Evolutionary conservation across 116 monocot genomes (phyloP), one percentile per base, ranked within the genome.

Genomic region (Cymodocea nodosa): DNA sequence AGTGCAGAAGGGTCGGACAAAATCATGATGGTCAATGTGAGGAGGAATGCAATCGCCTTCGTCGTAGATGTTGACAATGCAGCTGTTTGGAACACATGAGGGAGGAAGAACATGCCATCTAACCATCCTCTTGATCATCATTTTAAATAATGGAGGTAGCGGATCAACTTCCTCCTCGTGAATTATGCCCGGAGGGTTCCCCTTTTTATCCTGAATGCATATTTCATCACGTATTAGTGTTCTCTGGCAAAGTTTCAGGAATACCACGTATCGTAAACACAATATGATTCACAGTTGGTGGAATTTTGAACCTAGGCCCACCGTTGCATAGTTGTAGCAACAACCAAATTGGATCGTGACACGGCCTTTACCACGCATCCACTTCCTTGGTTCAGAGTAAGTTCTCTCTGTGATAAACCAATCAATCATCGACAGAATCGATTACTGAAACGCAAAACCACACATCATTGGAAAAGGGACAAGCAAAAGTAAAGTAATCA

Each of bases 321-420:
- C 86, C 73, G 36, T 35, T 19, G 92, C 80, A 73, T 85, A 82
- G 62, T 88, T 98, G 65, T 89, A 92, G 57, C 89, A 86, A 59
- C 98, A 98, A 48, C 98, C 89, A 63, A 92, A 98, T 63, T 98
- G 98, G 23, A 98, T 75, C 16, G 98, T 92, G 18, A 82, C 71
- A 4, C 86, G 79, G 23, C 84, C 92, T 79, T 92, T 84, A 20
- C 82, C 89, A 15, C 72, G 69, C 92, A 89, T 84, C 84, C 85
- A 84, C 51, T 85, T 89, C 5, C 20, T 57, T 5, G 89, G 84
- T 56, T 81, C 82, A 35, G 89, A 81, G 67, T 92, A 92, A 15
- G 92, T 89, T 13, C 66, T 75, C 36, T 86, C 97, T 97, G 76
- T 36, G 75, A 18, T n/a, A 37, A 62, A 40, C 39, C 35, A 36